These are phyloP conservation scores for Oryza brachyantha DNA, from an alignment of 176 grass and related monocot species.

Conservation along the genomic window DNA sequence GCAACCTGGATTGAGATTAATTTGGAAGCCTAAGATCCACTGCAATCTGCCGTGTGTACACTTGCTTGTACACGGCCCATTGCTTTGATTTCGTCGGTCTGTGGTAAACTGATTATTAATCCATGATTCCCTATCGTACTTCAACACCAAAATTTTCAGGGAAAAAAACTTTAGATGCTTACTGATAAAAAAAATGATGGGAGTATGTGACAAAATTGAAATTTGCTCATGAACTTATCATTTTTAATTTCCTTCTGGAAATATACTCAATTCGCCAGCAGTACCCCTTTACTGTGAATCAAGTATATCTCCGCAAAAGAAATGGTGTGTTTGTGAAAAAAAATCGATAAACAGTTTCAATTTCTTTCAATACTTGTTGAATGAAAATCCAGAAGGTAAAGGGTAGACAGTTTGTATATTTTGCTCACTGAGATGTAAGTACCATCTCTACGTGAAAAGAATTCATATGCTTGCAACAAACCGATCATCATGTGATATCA, in stretches of 20 bases:
- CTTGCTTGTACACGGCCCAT: background rate
- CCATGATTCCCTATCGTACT: background rate
- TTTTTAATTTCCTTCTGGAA: too few species aligned
- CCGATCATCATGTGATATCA: background rate
- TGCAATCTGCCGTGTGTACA: too few species aligned
- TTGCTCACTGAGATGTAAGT: background rate
- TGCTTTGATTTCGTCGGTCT: background rate
- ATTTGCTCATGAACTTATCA: too few species aligned
- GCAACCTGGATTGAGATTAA: too few species aligned
- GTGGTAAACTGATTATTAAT: background rate
- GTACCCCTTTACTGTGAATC: too few species aligned
- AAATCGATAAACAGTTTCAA: too few species aligned
- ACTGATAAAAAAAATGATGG: background rate
- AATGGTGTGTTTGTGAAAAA: too few species aligned
- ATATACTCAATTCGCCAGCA: too few species aligned
- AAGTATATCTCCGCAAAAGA: too few species aligned
- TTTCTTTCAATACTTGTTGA: background rate
- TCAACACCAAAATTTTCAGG: background rate
- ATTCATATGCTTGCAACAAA: background rate
- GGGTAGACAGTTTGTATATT: background rate
- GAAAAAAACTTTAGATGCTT: background rate
- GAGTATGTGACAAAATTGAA: too few species aligned
- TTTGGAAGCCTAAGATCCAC: too few species aligned
- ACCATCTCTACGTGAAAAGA: background rate
- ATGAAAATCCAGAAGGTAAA: background rate